Conservation (phyloP, 1,284 basidiomycete genomes). For the Trametes sp. region DNA sequence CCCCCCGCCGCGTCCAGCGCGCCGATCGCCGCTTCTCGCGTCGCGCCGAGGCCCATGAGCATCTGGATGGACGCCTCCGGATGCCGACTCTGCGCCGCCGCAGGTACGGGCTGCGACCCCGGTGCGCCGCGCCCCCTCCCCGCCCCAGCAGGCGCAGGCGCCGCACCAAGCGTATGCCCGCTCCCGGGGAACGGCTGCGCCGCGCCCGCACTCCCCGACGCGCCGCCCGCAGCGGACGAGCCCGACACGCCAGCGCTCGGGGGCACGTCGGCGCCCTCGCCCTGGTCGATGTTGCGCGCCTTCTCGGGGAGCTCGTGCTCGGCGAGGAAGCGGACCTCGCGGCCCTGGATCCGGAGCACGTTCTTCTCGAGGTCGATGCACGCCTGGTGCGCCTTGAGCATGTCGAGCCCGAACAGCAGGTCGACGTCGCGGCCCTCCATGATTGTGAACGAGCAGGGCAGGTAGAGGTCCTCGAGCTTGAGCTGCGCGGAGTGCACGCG, state of each 20-base stretch:
- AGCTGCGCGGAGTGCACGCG: conserved; percentile 94
- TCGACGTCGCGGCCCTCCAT: conserved; percentile 96
- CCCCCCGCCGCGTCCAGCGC: conserved; percentile 84
- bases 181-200: conserved; percentile 62
- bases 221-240: conserved; percentile 27
- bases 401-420: conserved; percentile 94
- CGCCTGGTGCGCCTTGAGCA: conserved; percentile 98
- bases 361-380: conserved; percentile 92
- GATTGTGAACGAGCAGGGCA: conserved; percentile 94
- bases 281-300: conserved; percentile 57
- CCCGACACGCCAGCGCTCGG: conserved; percentile 20
- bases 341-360: conserved; percentile 87
- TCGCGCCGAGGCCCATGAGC: conserved; percentile 79
- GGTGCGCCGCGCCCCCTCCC: conserved; percentile 32
- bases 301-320: conserved; percentile 96
- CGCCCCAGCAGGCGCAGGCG: conserved; percentile 41
- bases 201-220: conserved; percentile 11
- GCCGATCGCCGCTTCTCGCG: conserved; percentile 77
- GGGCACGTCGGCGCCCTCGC: conserved; percentile 31
- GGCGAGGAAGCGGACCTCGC: conserved; percentile 87
- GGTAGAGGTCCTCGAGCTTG: conserved; percentile 82
- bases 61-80: conserved; percentile 61
- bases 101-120: conserved; percentile 8
- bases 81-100: conserved; percentile 41
- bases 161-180: conserved; percentile 59